A percentile compares a stretch with the other conserved stretches of the same genome.
Evolutionary conservation across 2,329 filamentous ascomycete species (phyloP).

Genomic region (Xylaria digitata): DNA sequence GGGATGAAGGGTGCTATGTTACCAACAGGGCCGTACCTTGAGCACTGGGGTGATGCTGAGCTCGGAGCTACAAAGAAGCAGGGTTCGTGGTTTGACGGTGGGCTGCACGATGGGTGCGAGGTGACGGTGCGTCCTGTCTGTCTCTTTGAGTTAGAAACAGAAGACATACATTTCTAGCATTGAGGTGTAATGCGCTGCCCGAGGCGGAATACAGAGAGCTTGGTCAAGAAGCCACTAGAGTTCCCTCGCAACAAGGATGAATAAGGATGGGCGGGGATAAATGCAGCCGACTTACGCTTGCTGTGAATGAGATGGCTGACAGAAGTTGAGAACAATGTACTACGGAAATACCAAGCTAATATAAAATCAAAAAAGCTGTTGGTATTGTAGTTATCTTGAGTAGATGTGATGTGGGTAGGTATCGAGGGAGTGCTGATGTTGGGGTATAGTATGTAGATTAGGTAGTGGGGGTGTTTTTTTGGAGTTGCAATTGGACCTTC

Average conservation of each 20-base stretch:
- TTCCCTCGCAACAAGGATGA: no score
- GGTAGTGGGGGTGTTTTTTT: no score
- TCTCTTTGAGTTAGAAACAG: not conserved
- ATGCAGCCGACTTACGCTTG: not conserved
- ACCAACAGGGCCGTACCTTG: not conserved
- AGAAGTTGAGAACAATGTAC: not conserved
- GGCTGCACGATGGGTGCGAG: no score
- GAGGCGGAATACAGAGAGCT: not conserved
- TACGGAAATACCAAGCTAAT: not conserved
- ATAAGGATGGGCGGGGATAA: not conserved
- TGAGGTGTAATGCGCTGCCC: not conserved
- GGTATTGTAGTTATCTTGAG: not conserved
- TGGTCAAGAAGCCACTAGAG: not conserved
- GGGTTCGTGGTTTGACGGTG: not conserved
- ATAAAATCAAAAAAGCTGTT: not conserved
- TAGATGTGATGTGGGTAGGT: not conserved
- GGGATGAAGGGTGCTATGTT: no score
- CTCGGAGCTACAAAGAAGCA: not conserved
- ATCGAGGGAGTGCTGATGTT: no score
- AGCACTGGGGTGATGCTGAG: not conserved
- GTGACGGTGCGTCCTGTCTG: no score
- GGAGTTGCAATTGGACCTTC: no score
- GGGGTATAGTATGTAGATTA: no score
- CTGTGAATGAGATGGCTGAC: not conserved
- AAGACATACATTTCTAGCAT: not conserved